These are phyloP conservation scores for Xenosphaeropsis pyriputrescens DNA, from an alignment of 2,329 filamentous ascomycete genomes.

Conservation along the genomic window DNA sequence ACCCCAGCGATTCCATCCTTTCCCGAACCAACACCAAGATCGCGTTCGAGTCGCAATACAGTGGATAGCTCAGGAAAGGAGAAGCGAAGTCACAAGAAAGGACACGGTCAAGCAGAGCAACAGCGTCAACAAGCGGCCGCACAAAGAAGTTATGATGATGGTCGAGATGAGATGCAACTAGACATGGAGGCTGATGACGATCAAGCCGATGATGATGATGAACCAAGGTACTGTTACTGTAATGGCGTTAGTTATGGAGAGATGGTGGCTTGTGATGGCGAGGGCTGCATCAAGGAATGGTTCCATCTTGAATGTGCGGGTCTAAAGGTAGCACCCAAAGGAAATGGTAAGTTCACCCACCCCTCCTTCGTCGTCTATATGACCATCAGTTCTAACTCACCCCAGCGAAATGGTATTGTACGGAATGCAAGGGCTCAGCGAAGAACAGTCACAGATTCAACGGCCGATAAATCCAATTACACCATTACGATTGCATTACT, in stretches of 20 bases:
- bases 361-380: not conserved
- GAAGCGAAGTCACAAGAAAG: conserved; percentile 48
- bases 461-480: no score
- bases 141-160: conserved; percentile 4
- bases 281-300: conserved; percentile 63
- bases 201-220: conserved; percentile 51
- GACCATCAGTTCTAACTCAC: no score
- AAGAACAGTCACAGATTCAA: no score
- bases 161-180: conserved; percentile 26
- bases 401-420: no score
- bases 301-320: conserved; percentile 76
- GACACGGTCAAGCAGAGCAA: conserved; percentile 22
- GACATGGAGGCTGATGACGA: conserved; percentile 33
- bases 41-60: conserved; percentile 35
- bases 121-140: conserved; percentile 10
- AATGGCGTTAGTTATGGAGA: conserved; percentile 69
- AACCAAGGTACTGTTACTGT: conserved; percentile 68
- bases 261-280: conserved; percentile 71
- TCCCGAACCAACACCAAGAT: conserved; percentile 34
- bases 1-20: conserved; percentile 46
- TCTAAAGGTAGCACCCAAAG: conserved; percentile 61
- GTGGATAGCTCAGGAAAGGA: conserved; percentile 13
- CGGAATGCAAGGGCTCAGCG: no score
- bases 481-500: no score
- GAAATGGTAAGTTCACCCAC: conserved; percentile 21